These are phyloP conservation scores for Eucalyptus regnans DNA, from an alignment of 345 rosid genomes.

Conservation along the genomic window DNA sequence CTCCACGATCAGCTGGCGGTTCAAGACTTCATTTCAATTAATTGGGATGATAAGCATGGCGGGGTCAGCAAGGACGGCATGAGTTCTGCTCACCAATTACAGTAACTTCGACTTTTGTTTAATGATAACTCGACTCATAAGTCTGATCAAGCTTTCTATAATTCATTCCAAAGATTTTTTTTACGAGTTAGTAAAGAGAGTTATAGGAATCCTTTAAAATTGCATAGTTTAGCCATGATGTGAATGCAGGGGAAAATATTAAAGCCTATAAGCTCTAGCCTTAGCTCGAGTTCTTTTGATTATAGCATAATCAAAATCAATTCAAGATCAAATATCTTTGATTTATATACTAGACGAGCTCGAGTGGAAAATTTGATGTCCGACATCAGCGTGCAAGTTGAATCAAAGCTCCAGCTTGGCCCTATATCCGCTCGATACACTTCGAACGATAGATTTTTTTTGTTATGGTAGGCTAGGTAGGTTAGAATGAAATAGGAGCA, in stretches of 20 bases:
- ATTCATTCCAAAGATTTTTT: not conserved
- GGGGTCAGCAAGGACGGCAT: too few species aligned
- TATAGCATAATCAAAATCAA: not conserved
- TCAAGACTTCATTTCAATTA: too few species aligned
- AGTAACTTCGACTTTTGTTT: too few species aligned
- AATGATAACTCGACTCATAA: not conserved
- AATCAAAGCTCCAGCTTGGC: not conserved
- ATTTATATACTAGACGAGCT: too few species aligned
- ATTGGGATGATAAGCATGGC: too few species aligned
- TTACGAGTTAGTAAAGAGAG: not conserved
- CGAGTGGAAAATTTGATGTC: not conserved
- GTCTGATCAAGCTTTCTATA: not conserved
- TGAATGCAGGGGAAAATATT: not conserved
- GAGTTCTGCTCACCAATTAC: too few species aligned
- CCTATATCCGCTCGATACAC: not conserved
- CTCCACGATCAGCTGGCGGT: constrained; percentile 10
- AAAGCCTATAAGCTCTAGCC: not conserved
- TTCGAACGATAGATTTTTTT: not conserved
- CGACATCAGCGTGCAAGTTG: not conserved
- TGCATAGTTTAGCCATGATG: not conserved
- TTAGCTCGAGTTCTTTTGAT: not conserved
- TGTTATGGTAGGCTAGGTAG: too few species aligned
- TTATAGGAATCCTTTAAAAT: not conserved
- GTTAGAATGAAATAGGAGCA: not conserved
- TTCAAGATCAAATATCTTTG: not conserved